A percentile compares a stretch with the other conserved stretches of the same genome.
Conservation (phyloP, 495 filamentous ascomycete species). For the Aspergillus ostianus region DNA sequence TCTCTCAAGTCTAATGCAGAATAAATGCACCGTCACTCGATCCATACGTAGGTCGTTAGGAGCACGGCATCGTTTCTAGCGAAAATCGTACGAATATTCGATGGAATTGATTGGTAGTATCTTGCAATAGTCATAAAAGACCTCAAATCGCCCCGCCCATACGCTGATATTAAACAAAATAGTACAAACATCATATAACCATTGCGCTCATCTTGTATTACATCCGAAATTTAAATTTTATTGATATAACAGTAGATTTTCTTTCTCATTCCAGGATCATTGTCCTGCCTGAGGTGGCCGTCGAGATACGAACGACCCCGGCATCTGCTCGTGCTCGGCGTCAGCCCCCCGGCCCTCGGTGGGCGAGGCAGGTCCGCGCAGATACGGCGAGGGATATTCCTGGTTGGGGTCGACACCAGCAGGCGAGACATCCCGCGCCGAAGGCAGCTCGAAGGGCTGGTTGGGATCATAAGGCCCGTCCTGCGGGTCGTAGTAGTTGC, state of each 20-base stretch:
- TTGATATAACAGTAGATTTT: not conserved
- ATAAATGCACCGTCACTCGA: too few species aligned
- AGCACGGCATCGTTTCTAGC: not conserved
- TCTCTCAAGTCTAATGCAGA: too few species aligned
- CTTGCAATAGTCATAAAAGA: not conserved
- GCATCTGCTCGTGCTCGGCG: slow-evolving; percentile 7
- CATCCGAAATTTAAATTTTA: not conserved
- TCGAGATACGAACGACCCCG: slow-evolving; percentile 6
- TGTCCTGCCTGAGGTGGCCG: not conserved
- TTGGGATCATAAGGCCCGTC: slow-evolving; percentile 14
- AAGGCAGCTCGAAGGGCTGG: slow-evolving; percentile 17
- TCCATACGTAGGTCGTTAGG: too few species aligned
- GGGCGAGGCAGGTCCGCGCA: not conserved
- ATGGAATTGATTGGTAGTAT: not conserved
- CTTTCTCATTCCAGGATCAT: not conserved
- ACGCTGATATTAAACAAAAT: not conserved
- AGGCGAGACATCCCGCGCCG: slow-evolving; percentile 4
- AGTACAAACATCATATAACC: not conserved
- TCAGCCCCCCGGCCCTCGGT: not conserved
- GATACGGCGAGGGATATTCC: slow-evolving; percentile 10
- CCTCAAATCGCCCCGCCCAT: not conserved
- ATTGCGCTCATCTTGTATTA: not conserved
- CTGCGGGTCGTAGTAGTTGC: slow-evolving; percentile 14
- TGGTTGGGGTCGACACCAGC: not conserved
- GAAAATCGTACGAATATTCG: not conserved